Percentiles rank a stretch among this genome's conserved stretches.
These are phyloP conservation scores for Nothophaeocryptopus gaeumannii DNA, from an alignment of 2,329 filamentous ascomycete genomes.

Conservation along the genomic window DNA sequence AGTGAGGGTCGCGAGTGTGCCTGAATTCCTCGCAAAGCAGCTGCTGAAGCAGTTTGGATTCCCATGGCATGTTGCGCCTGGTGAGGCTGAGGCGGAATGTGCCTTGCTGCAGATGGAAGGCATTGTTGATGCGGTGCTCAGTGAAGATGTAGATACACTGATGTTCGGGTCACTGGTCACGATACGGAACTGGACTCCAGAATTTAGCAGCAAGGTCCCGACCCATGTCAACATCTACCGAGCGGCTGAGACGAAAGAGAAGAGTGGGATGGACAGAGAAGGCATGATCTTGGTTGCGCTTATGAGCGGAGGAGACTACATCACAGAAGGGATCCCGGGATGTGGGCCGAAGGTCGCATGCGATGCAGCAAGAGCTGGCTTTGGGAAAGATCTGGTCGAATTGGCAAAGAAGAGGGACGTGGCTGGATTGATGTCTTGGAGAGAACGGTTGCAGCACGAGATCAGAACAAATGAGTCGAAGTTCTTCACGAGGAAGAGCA, in stretches of 20 bases:
- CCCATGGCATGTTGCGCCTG: conserved; percentile 78
- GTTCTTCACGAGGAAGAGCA: conserved; percentile 74
- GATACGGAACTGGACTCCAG: conserved; percentile 69
- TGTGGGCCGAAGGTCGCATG: conserved; percentile 86
- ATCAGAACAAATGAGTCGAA: conserved; percentile 79
- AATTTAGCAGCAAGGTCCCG: conserved; percentile 64
- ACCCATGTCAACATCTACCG: conserved; percentile 87
- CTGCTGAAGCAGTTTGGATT: conserved; percentile 84
- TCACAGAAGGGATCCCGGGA: conserved; percentile 80
- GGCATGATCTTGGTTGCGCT: conserved; percentile 93
- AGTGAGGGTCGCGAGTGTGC: conserved; percentile 61
- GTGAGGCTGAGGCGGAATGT: conserved; percentile 95
- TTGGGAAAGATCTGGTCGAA: conserved; percentile 70
- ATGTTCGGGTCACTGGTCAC: conserved; percentile 25
- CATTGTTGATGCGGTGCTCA: conserved; percentile 87
- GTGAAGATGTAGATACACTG: conserved; percentile 82
- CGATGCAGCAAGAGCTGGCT: conserved; percentile 84
- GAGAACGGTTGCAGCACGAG: conserved; percentile 68
- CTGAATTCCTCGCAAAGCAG: conserved; percentile 75
- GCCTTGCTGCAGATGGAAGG: conserved; percentile 78
- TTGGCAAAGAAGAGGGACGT: conserved; percentile 58
- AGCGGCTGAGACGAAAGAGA: conserved; percentile 55
- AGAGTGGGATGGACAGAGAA: conserved; percentile 67
- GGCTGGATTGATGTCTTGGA: conserved; percentile 65
- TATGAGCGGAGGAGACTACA: conserved; percentile 93